A percentile compares a stretch with the other conserved stretches of the same genome.
These are phyloP conservation scores for Thuja plicata DNA, from an alignment of 83 land plant species.

Conservation along the genomic window DNA sequence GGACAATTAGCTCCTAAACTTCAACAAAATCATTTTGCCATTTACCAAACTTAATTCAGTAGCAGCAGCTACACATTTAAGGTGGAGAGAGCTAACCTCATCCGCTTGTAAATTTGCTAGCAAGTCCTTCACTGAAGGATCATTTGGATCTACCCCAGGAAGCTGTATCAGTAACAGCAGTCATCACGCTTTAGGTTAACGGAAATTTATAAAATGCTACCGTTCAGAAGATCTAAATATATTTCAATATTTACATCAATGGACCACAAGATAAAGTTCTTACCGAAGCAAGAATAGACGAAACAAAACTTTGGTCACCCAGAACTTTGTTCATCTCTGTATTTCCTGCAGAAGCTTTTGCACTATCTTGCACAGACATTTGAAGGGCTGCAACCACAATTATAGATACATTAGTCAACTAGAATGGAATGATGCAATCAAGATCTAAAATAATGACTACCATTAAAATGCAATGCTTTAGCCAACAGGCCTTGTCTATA, in stretches of 20 bases:
- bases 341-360: constrained; percentile 41
- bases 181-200: background rate
- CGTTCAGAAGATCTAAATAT: background rate
- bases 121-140: constrained; percentile 87
- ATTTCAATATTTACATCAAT: background rate
- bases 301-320: constrained; percentile 83
- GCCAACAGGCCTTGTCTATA: too few species aligned
- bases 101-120: constrained; percentile 82
- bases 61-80: background rate
- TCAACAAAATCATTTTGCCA: background rate
- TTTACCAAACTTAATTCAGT: background rate
- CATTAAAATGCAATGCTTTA: background rate
- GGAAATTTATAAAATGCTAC: background rate
- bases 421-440: background rate
- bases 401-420: background rate
- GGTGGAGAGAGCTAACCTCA: constrained; percentile 39
- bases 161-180: constrained; percentile 48
- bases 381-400: constrained; percentile 62
- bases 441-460: background rate
- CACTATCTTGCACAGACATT: constrained; percentile 80
- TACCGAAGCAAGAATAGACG: constrained; percentile 83
- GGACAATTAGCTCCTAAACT: background rate
- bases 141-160: constrained; percentile 96
- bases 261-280: background rate
- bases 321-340: constrained; percentile 75